phyloP scores from a whole-genome alignment of 208 protist genomes.

The Acanthamoeba healyi region DNA sequence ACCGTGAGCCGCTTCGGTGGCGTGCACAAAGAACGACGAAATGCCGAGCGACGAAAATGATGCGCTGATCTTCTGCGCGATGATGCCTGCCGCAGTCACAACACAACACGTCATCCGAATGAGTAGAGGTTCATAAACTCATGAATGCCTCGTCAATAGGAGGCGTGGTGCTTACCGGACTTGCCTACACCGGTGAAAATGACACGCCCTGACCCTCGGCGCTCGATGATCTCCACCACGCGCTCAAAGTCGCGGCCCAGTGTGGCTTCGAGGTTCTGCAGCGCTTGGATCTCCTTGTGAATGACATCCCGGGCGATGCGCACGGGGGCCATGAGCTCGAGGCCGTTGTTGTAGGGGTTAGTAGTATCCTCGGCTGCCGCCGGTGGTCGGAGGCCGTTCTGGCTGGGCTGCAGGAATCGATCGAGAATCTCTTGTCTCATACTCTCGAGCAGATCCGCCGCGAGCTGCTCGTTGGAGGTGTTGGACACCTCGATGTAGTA shows the following conservation, averaged over 20 bases:
- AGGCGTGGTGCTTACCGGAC: too few relatives aligned
- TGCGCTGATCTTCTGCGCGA: slow-evolving; percentile 63
- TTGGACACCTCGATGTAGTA: slow-evolving; percentile 90
- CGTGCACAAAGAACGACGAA: slow-evolving; percentile 66
- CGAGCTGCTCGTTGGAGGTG: slow-evolving; percentile 52
- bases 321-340: background rate
- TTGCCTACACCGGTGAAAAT: slow-evolving; percentile 61
- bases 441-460: slow-evolving; percentile 2
- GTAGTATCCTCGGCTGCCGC: background rate
- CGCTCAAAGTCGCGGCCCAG: slow-evolving; percentile 34
- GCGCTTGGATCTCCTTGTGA: slow-evolving; percentile 41
- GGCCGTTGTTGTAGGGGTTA: background rate
- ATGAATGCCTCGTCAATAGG: background rate
- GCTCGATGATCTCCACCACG: slow-evolving; percentile 68
- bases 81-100: background rate
- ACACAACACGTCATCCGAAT: background rate
- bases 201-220: background rate
- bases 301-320: slow-evolving; percentile 9
- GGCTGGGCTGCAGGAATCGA: slow-evolving; percentile 44
- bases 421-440: slow-evolving; percentile 50
- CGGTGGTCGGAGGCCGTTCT: slow-evolving; percentile 14
- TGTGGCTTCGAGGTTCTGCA: slow-evolving; percentile 3
- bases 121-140: too few relatives aligned
- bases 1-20: slow-evolving; percentile 68
- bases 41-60: slow-evolving; percentile 45